phyloP scores from a whole-genome alignment of 495 filamentous ascomycete genomes.

The Bacidia gigantensis region DNA sequence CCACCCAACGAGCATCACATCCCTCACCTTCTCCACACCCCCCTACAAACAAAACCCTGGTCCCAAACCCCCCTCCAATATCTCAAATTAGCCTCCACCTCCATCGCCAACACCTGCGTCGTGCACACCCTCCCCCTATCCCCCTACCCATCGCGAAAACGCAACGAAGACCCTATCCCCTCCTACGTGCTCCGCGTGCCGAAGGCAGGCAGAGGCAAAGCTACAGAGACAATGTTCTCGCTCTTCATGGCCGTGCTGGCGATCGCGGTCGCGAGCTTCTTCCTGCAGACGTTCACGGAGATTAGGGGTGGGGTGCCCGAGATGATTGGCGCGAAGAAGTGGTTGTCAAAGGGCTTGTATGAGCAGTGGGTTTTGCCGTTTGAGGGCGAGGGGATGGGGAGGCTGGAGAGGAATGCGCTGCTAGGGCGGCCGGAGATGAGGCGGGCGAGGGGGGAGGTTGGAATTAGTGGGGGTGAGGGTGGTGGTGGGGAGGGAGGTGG shows the following conservation, averaged over 20 bases:
- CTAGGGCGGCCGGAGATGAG: not conserved
- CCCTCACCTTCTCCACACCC: slow-evolving; percentile 63
- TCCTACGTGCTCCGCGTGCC: slow-evolving; percentile 52
- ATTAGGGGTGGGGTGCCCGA: slow-evolving; percentile 45
- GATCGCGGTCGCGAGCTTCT: slow-evolving; percentile 40
- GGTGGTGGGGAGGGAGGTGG: too few species aligned
- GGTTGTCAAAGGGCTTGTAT: slow-evolving; percentile 28
- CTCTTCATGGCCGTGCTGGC: slow-evolving; percentile 37
- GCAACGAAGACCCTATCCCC: slow-evolving; percentile 18
- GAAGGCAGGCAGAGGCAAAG: slow-evolving; percentile 25
- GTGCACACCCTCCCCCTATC: slow-evolving; percentile 72
- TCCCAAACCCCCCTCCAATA: slow-evolving; percentile 39
- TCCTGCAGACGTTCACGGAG: slow-evolving; percentile 55
- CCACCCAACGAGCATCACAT: slow-evolving; percentile 76
- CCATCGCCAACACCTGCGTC: slow-evolving; percentile 70
- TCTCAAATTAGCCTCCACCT: slow-evolving; percentile 72
- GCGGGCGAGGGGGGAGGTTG: not conserved
- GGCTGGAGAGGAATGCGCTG: not conserved
- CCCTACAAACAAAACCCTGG: slow-evolving; percentile 32
- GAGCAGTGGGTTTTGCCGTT: slow-evolving; percentile 20
- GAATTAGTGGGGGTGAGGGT: too few species aligned
- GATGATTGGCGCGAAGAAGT: slow-evolving; percentile 38
- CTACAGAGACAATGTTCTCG: slow-evolving; percentile 30
- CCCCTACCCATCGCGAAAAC: slow-evolving; percentile 32
- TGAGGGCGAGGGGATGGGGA: not conserved